Percentiles rank a stretch among this genome's conserved stretches.
Conservation (phyloP, 805 yeast genomes). For the Starmerella bacillaris region DNA sequence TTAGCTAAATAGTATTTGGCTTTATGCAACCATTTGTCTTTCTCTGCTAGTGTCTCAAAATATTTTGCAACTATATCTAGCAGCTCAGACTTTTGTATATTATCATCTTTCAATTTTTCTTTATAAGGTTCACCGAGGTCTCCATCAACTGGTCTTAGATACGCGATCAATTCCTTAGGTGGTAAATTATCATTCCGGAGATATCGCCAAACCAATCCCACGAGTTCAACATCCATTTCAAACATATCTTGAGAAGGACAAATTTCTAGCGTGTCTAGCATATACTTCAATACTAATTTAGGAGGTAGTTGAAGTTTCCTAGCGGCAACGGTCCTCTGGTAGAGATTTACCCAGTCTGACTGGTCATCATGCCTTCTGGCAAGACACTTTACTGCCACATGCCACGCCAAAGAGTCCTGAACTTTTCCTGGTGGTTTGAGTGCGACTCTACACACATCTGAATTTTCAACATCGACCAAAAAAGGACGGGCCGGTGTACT, state of each 20-base stretch:
- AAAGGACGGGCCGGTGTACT: conserved; percentile 4
- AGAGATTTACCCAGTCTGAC: conserved; percentile 7
- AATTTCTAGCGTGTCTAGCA: conserved; percentile 1
- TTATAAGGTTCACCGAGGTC: background rate
- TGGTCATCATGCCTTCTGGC: conserved; percentile 2
- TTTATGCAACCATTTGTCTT: conserved; percentile 81
- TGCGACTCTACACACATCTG: conserved; percentile 4
- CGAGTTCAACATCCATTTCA: conserved; percentile 5
- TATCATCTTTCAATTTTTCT: no score
- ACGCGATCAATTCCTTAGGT: background rate
- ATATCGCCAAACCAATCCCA: conserved; percentile 3
- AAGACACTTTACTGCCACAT: conserved; percentile 5
- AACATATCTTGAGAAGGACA: background rate
- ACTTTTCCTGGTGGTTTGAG: conserved; percentile 1
- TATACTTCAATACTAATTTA: background rate
- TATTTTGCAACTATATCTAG: background rate
- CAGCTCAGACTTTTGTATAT: background rate
- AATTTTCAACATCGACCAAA: conserved; percentile 5
- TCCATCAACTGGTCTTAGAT: background rate
- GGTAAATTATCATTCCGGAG: background rate
- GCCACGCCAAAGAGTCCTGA: conserved; percentile 1
- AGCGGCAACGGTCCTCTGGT: conserved; percentile 4
- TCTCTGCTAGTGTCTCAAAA: conserved; percentile 30
- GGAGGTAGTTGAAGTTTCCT: conserved; percentile 1
- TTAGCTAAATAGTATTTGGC: conserved; percentile 58